A percentile compares a stretch with the other conserved stretches of the same genome.
phyloP scores from a whole-genome alignment of 129 eudicot genomes.

The Sambucus nigra region DNA sequence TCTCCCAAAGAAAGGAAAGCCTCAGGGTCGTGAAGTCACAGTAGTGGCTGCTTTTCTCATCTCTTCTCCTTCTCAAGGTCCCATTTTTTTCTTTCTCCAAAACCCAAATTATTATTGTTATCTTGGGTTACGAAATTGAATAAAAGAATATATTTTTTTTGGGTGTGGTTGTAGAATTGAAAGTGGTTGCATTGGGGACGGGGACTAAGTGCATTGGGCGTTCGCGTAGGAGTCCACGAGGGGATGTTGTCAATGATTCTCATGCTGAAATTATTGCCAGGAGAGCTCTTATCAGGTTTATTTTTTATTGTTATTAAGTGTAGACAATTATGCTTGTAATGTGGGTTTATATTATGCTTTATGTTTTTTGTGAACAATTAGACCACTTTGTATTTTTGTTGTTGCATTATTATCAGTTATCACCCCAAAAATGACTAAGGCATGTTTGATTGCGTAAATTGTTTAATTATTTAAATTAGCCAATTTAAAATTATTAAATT shows the following conservation, averaged over 20 bases:
- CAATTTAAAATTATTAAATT: too few species aligned
- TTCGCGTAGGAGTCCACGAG: conserved; percentile 47
- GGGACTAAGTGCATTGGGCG: conserved; percentile 93
- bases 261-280: conserved; percentile 93
- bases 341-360: too few species aligned
- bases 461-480: too few species aligned
- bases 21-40: conserved; percentile 31
- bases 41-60: conserved; percentile 20
- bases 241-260: conserved; percentile 86
- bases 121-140: neutral
- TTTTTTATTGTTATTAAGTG: too few species aligned
- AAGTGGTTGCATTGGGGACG: conserved; percentile 81
- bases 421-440: too few species aligned
- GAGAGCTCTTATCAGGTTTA: conserved; percentile 76
- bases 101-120: neutral
- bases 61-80: conserved; percentile 19
- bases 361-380: too few species aligned
- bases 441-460: too few species aligned
- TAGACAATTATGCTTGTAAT: too few species aligned
- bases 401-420: too few species aligned
- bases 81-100: neutral
- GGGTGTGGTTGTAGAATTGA: conserved; percentile 39
- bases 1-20: conserved; percentile 86
- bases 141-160: neutral
- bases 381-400: too few species aligned